Evolutionary conservation across 176 grass and related monocot species (phyloP), one percentile per base, ranked within the genome.

Genomic region (Microstegium vimineum): DNA sequence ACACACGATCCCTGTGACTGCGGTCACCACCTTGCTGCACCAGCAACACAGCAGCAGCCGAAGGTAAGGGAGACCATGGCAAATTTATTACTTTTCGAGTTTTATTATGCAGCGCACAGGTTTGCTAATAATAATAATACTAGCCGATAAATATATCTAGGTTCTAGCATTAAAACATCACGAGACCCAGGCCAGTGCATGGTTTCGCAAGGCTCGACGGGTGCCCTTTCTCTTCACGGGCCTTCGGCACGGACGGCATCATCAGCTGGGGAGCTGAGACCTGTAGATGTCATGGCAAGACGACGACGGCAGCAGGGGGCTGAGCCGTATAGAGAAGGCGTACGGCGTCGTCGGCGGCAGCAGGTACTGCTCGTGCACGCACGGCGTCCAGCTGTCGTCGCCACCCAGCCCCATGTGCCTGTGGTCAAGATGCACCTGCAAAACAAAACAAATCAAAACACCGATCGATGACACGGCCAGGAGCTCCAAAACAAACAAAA

Each of bases 401-500:
- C 96, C 92, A 6, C 90, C 96, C 77, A 98, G 5, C 37, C 96
- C 90, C 92, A 95, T 98, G 73, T 98, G 96, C 65, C 69, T 93
- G 76, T 95, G 89, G 36, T 98, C 96, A 69, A 95, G 90, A 82
- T 95, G 96, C 76, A 98, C 93, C 92, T 98, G 77, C 80, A 86
- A 78, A 63, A n/a, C n/a, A n/a, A n/a, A n/a, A n/a, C n/a, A n/a
- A n/a, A n/a, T n/a, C n/a, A n/a, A n/a, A n/a, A n/a, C n/a, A n/a
- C n/a, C n/a, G n/a, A n/a, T n/a, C n/a, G n/a, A n/a, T n/a, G n/a
- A n/a, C n/a, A n/a, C n/a, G 16, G 18, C 20, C 51, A 54, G 1
- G 18, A 25, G 54, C 54, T 59, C 54, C 23, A 59, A 59, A 23
- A 23, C 8, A 4, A n/a, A n/a, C n/a, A n/a, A n/a, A n/a, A 8